Percentiles rank a stretch among this genome's conserved stretches.
Conservation (phyloP, 495 filamentous ascomycete genomes). For the Lasiosphaeris hirsuta region DNA sequence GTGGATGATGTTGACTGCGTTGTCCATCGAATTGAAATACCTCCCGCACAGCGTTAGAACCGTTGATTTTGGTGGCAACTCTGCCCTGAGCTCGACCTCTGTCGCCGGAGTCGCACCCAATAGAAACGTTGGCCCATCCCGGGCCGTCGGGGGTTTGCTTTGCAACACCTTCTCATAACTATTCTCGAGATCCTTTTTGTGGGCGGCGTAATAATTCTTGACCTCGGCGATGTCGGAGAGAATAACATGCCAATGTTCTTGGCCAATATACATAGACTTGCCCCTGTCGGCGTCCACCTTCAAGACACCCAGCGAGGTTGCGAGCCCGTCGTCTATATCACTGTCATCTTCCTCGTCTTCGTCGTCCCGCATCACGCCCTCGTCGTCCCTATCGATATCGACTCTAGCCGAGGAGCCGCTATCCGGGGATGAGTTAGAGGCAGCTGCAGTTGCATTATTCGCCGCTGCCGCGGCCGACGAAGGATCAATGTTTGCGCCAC, state of each 20-base stretch:
- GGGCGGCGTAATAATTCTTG: slow-evolving; percentile 72
- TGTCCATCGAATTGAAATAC: slow-evolving; percentile 61
- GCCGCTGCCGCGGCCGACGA: slow-evolving; percentile 36
- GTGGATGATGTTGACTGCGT: slow-evolving; percentile 69
- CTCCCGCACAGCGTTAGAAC: slow-evolving; percentile 77
- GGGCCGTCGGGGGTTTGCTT: slow-evolving; percentile 54
- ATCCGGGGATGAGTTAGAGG: slow-evolving; percentile 61
- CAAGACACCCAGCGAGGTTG: slow-evolving; percentile 81
- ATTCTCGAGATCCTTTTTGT: slow-evolving; percentile 55
- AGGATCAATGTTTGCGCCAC: slow-evolving; percentile 56
- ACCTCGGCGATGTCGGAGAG: slow-evolving; percentile 91
- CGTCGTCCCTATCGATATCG: slow-evolving; percentile 53
- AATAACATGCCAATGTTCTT: slow-evolving; percentile 86
- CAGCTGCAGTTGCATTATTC: slow-evolving; percentile 58
- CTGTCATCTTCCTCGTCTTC: slow-evolving; percentile 61
- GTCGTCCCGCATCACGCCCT: slow-evolving; percentile 49
- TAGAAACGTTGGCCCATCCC: slow-evolving; percentile 65
- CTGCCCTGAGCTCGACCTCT: slow-evolving; percentile 70
- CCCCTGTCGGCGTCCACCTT: slow-evolving; percentile 77
- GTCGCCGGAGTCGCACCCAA: slow-evolving; percentile 68
- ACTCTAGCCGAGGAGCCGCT: slow-evolving; percentile 56
- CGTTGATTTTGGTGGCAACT: slow-evolving; percentile 74
- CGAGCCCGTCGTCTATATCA: slow-evolving; percentile 77
- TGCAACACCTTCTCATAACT: slow-evolving; percentile 63
- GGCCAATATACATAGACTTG: slow-evolving; percentile 81